Base-by-base conservation (phyloP, 768 basidiomycete species). In the Crepidotus variabilis region DNA sequence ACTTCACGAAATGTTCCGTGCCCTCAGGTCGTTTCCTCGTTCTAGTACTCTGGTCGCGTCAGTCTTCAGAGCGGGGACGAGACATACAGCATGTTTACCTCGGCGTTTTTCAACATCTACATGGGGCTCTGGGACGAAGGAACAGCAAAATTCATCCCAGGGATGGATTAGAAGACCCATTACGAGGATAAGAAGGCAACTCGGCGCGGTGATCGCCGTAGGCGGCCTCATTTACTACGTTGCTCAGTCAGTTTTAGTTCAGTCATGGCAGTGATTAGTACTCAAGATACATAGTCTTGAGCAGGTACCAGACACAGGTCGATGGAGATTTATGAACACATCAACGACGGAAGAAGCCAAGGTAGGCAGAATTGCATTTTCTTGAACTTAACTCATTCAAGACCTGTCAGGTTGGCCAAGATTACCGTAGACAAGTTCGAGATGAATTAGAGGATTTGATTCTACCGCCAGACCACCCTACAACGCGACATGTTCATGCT, bases 291-390 rank as follows among this genome's bases (percentile, higher is more conserved):
- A 33, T 59, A 94, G 92, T 64, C 76, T 95, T 23, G 94, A 98
- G 67, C 79, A 82, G 65, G 90, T 93, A 0, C 85, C 89, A 2
- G 88, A 94, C 65, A 95, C 92, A 0, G 92, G 93, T 0, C 74
- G 95, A 55, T 88, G 87, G 82, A 72, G 95, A 20, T 97, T 95
- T 68, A 96, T 98, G 83, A 88, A 90, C 65, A 78, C 87, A 2
- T 79, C 79, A 45, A 78, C 78, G 0, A 74, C 75, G 51, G 71
- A 69, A 23, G 91, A 94, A 71, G 74, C 79, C 8, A 66, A 72
- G 64, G 85, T 86, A 58, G 54, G 78, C 63, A 10, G 13, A 18
- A n/a, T 22, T 52, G 22, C n/a, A 45, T 13, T 2, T 24, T 24
- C 18, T 39, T 35, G 10, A 21, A 23, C 18, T 8, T 28, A 45